Evolutionary conservation across 495 filamentous ascomycete genomes (phyloP), one percentile per base, ranked within the genome.

Genomic region (Xylaria scruposa): DNA sequence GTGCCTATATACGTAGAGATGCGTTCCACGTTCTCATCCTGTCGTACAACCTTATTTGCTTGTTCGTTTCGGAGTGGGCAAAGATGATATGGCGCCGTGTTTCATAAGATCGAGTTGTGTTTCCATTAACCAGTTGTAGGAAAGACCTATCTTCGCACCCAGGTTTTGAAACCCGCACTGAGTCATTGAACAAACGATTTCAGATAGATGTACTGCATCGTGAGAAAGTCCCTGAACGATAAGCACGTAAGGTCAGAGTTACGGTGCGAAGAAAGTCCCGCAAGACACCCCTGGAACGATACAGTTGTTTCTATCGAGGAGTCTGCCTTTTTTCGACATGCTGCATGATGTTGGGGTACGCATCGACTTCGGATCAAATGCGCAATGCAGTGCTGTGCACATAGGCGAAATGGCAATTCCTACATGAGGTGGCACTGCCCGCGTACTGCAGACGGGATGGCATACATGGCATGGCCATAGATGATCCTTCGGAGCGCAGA

Each of bases 61-160:
- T 31, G 19, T 56, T 15, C 6, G 65, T 56, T 67, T 67, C 13
- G 13, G 42, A 67, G 46, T 1, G 26, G 12, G 21, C 31, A 42
- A 26, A 46, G 42, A 36, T 62, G 31, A 33, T 46, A 44, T 21
- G 10, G 40, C 42, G 46, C 38, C 60, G 26, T 44, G 60, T 63
- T 63, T 63, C 60, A 63, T 61, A 42, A 61, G 33, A 40, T 40
- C 59, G 17, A 21, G 59, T 61, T 61, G 17, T 12, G 59, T 61
- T 61, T 40, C 59, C 59, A 10, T 44, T 63, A 29, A 29, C 29
- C 38, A 29, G 53, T 24, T 31, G 38, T 13, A 2, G 44, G 9
- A 42, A 24, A 26, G 15, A 6, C 53, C 12, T 26, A 12, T 17
- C 21, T 12, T 29, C 31, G 53, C 26, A 58, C 10, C 54, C 15